Percentiles rank a stretch among this genome's conserved stretches.
Conservation (phyloP, 2,329 filamentous ascomycete species). For the Pseudogymnoascus sp. region DNA sequence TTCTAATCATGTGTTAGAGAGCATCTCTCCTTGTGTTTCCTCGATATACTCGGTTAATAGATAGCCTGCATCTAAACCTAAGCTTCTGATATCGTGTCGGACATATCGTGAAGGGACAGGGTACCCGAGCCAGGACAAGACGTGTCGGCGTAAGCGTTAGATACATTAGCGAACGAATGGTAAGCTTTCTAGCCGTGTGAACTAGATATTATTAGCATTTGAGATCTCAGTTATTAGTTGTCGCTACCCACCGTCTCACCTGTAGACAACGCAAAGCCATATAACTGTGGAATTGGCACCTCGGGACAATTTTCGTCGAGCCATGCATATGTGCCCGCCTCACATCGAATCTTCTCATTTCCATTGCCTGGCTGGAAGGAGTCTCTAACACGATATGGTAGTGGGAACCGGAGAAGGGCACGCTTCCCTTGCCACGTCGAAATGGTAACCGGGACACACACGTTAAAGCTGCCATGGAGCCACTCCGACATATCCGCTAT, state of each 20-base stretch:
- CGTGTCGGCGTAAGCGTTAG: conserved; percentile 12
- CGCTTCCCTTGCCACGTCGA: conserved; percentile 13
- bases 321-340: conserved; percentile 35
- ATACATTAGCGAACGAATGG: neutral
- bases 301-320: conserved; percentile 31
- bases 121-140: conserved; percentile 20
- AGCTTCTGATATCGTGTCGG: neutral
- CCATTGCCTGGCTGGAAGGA: conserved; percentile 30
- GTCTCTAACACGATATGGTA: conserved; percentile 34
- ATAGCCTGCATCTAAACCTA: conserved; percentile 19
- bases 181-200: neutral
- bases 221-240: neutral
- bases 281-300: conserved; percentile 30
- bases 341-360: conserved; percentile 36
- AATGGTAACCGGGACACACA: conserved; percentile 28
- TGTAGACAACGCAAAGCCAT: conserved; percentile 29
- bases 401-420: conserved; percentile 22
- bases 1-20: conserved; percentile 25
- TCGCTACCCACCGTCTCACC: conserved; percentile 23
- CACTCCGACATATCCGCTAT: conserved; percentile 24
- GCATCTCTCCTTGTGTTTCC: conserved; percentile 21
- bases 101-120: conserved; percentile 23
- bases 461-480: conserved; percentile 31
- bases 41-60: conserved; percentile 27
- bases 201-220: neutral